phyloP scores from a whole-genome alignment of 441 rosid species.

The Populus hybrid region DNA sequence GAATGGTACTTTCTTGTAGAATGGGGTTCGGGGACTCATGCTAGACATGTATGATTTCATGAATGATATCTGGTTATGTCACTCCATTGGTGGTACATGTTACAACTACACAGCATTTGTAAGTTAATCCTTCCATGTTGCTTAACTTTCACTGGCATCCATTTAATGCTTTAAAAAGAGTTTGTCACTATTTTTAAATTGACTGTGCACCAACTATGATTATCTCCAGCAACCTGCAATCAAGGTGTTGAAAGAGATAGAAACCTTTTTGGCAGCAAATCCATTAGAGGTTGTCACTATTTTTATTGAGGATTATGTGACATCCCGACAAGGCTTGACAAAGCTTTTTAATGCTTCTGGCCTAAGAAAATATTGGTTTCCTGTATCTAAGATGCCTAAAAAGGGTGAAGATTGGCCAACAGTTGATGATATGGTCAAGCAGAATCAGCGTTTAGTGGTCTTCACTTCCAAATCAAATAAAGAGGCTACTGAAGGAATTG shows the following conservation, averaged over 20 bases:
- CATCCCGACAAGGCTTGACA: slow-evolving; percentile 63
- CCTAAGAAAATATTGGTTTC: slow-evolving; percentile 61
- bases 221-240: slow-evolving; percentile 73
- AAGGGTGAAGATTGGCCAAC: slow-evolving; percentile 89
- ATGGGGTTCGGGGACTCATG: slow-evolving; percentile 96
- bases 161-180: background rate
- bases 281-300: slow-evolving; percentile 85
- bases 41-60: slow-evolving; percentile 83
- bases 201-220: background rate
- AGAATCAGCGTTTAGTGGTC: slow-evolving; percentile 76
- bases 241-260: slow-evolving; percentile 71
- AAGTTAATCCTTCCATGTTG: slow-evolving; percentile 32
- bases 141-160: slow-evolving; percentile 2
- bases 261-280: slow-evolving; percentile 58
- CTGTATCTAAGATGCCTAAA: slow-evolving; percentile 77
- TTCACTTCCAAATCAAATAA: slow-evolving; percentile 72
- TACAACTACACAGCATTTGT: slow-evolving; percentile 80
- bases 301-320: slow-evolving; percentile 89
- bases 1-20: slow-evolving; percentile 38
- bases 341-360: slow-evolving; percentile 84
- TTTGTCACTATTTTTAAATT: background rate
- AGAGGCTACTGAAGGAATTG: slow-evolving; percentile 88
- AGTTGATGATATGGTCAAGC: slow-evolving; percentile 78
- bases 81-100: slow-evolving; percentile 66
- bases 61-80: slow-evolving; percentile 83